Percentiles rank a stretch among this genome's conserved stretches.
These are phyloP conservation scores for Tuber umbilicatum DNA, from an alignment of 495 filamentous ascomycete species.

Conservation along the genomic window DNA sequence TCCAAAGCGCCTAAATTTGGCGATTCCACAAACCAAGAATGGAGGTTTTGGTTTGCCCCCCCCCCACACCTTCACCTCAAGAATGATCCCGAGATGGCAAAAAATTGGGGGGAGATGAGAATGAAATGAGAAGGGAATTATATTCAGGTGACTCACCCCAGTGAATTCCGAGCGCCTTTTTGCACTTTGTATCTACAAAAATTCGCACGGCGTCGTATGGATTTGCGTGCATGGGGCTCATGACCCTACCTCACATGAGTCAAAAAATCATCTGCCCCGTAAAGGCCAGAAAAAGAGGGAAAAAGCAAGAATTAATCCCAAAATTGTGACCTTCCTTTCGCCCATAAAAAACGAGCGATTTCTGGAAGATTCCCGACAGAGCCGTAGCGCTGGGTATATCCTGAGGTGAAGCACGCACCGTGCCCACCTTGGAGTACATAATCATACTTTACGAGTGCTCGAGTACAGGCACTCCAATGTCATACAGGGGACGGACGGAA, in stretches of 20 bases:
- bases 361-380: conserved; percentile 24
- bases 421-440: conserved; percentile 15
- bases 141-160: conserved; percentile 56
- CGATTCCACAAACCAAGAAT: neutral
- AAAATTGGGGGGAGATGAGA: conserved; percentile 12
- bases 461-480: conserved; percentile 11
- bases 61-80: neutral
- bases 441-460: conserved; percentile 29
- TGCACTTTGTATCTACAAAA: conserved; percentile 78
- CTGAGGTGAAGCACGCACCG: conserved; percentile 14
- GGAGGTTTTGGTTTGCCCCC: neutral
- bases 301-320: conserved; percentile 16
- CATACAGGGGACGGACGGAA: neutral
- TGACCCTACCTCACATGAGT: conserved; percentile 45
- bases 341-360: conserved; percentile 32
- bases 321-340: conserved; percentile 19
- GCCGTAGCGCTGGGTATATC: conserved; percentile 26
- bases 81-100: conserved; percentile 20
- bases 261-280: conserved; percentile 15
- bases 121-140: neutral
- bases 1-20: conserved; percentile 4
- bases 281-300: conserved; percentile 6
- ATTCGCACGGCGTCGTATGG: conserved; percentile 86
- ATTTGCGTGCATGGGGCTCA: conserved; percentile 77
- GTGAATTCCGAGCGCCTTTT: conserved; percentile 79